Base-by-base conservation (phyloP, 73 alveolate genomes). In the Paramecium biaurelia region DNA sequence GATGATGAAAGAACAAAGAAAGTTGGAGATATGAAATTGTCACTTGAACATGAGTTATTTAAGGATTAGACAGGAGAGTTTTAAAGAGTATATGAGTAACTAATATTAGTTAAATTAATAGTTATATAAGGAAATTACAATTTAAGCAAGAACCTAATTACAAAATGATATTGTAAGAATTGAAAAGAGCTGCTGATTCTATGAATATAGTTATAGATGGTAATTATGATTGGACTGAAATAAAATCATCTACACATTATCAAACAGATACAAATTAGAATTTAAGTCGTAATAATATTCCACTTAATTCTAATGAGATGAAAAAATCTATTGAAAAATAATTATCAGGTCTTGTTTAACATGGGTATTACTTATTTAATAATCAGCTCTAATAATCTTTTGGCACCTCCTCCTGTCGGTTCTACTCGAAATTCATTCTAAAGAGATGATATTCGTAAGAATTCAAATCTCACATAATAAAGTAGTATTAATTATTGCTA, bases 171-270 rank as follows among this genome's bases (percentile, higher is more conserved):
- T 84, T 85, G 49, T 30, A 85, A 43, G 92, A 84, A 45, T 94
- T 94, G 34, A 59, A 72, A 9, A 59, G 68, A 57, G 93, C 92
- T 14, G 63, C 94, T 24, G 85, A 70, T 20, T 49, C 76, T 1
- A 59, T 79, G 21, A 94, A 94, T 34, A 15, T 28, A 8, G 20
- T 82, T 49, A 79, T 92, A 57, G 97, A 94, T 92, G 93, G 89
- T 76, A 86, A 58, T 24, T 94, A 82, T 92, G 97, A 94, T 85
- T 94, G 97, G 97, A 34, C 89, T 53, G 87, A 67, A 10, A 45
- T 92, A 4, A 79, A 47, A 14, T 45, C 32, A 45, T 79, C 90
- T 7, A 79, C 56, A 9, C 90, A 79, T 79, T 72, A 72, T 72
- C 4, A 72, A 7, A 72, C 86, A 10, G 86, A 72, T 35, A 34